A percentile compares a stretch with the other conserved stretches of the same genome.
phyloP scores from a whole-genome alignment of 2,329 filamentous ascomycete species.

The Magnaporthiopsis rhizophila region DNA sequence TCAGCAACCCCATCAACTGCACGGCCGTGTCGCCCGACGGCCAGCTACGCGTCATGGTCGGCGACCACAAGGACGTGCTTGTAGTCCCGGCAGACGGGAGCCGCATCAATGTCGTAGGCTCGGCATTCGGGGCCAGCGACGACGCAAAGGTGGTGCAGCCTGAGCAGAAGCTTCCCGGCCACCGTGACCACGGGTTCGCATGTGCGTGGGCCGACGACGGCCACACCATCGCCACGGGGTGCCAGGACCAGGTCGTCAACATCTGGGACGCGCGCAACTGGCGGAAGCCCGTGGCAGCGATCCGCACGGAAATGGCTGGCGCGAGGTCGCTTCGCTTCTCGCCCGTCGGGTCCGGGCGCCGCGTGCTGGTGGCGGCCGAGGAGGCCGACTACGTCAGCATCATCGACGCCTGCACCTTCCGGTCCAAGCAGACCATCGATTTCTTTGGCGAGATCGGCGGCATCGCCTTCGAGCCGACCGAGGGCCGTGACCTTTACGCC shows the following conservation, averaged over 20 bases:
- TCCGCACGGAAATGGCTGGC: conserved; percentile 60
- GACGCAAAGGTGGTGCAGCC: conserved; percentile 21
- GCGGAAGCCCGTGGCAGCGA: conserved; percentile 45
- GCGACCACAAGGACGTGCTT: conserved; percentile 56
- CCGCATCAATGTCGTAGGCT: conserved; percentile 11
- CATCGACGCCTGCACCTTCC: conserved; percentile 58
- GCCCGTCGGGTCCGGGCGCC: conserved; percentile 55
- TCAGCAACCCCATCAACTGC: conserved; percentile 61
- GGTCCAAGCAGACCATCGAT: conserved; percentile 60
- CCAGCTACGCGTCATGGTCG: conserved; percentile 64
- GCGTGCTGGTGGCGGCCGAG: conserved; percentile 64
- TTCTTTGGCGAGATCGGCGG: conserved; percentile 71
- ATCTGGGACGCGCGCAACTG: conserved; percentile 72
- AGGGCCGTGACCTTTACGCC: conserved; percentile 59
- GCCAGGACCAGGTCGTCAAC: conserved; percentile 64
- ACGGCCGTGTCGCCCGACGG: conserved; percentile 64
- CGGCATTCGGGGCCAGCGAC: conserved; percentile 19
- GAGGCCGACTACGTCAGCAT: conserved; percentile 67
- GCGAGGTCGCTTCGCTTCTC: conserved; percentile 65
- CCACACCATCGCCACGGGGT: conserved; percentile 66
- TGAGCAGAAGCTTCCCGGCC: conserved; percentile 50
- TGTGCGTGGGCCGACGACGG: conserved; percentile 76
- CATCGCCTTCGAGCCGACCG: conserved; percentile 51
- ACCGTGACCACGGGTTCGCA: conserved; percentile 65
- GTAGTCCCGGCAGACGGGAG: conserved; percentile 62